Conservation (phyloP, 306 rosid species). For the Cucurbita moschata region DNA sequence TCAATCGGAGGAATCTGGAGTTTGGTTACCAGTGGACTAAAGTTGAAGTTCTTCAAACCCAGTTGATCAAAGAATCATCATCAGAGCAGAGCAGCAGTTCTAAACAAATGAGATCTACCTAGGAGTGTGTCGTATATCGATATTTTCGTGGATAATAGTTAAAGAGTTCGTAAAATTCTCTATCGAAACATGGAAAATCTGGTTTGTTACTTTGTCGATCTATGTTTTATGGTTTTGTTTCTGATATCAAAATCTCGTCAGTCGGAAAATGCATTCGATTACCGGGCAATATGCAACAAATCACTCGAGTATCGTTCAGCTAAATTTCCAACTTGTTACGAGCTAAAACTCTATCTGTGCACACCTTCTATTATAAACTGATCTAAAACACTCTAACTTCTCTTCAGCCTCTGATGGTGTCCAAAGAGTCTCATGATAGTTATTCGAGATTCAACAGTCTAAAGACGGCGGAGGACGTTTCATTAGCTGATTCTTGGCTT, state of each 20-base stretch:
- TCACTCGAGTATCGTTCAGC: background rate
- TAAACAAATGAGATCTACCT: background rate
- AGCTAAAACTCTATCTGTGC: background rate
- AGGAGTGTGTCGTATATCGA: background rate
- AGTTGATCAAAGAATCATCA: slow-evolving; percentile 17
- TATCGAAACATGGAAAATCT: background rate
- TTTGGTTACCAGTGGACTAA: slow-evolving; percentile 81
- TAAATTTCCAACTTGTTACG: background rate
- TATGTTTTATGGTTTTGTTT: background rate
- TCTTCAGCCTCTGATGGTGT: background rate
- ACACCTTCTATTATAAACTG: background rate
- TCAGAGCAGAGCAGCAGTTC: background rate
- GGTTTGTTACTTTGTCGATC: background rate
- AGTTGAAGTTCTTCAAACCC: slow-evolving; percentile 88
- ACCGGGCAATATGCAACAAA: background rate
- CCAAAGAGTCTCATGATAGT: background rate
- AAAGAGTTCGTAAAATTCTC: background rate
- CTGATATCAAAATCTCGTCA: background rate
- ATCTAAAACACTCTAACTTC: background rate
- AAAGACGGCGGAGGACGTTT: background rate
- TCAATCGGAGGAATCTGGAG: slow-evolving; percentile 99
- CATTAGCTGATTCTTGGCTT: slow-evolving; percentile 24
- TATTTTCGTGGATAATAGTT: background rate
- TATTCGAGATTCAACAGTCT: background rate
- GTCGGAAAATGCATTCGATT: background rate